phyloP scores from a whole-genome alignment of 2,329 filamentous ascomycete species.

The Lasiodiplodia theobromae region DNA sequence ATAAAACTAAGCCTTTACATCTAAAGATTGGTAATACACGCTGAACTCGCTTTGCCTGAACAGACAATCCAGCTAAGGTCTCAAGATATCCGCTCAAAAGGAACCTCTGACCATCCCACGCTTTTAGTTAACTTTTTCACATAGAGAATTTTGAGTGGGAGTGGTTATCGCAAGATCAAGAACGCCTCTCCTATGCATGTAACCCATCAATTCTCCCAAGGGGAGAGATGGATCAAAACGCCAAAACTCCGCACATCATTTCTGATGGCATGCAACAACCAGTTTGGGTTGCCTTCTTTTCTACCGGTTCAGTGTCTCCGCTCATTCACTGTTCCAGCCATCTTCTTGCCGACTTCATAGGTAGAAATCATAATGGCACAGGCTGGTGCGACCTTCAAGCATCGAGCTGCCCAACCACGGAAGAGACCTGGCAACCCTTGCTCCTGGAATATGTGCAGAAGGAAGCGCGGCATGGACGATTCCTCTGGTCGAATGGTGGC shows the following conservation, averaged over 20 bases:
- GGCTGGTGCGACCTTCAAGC: conserved; percentile 91
- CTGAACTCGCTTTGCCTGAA: not conserved
- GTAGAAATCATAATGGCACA: conserved; percentile 99
- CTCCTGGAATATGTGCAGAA: conserved; percentile 89
- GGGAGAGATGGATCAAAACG: not conserved
- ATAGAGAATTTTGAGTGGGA: not conserved
- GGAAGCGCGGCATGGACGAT: conserved; percentile 77
- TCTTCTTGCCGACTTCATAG: conserved; percentile 94
- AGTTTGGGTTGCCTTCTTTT: not conserved
- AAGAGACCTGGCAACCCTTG: conserved; percentile 85
- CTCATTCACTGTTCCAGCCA: conserved; percentile 78
- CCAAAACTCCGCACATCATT: conserved; percentile 4
- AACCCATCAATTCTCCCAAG: not conserved
- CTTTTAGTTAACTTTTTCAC: not conserved
- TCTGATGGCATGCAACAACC: conserved; percentile 1
- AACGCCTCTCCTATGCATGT: conserved; percentile 15
- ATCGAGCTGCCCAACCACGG: conserved; percentile 89
- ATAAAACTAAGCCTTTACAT: not conserved
- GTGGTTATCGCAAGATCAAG: conserved; percentile 4
- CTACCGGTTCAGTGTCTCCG: conserved; percentile 36
- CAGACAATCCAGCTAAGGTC: not conserved
- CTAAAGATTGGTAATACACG: conserved; percentile 9
- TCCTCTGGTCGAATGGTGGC: conserved; percentile 70
- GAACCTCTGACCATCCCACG: not conserved
- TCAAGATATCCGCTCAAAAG: not conserved